Evolutionary conservation across 23 red algal species (phyloP).

Genomic region (Pyropia haitanensis): DNA sequence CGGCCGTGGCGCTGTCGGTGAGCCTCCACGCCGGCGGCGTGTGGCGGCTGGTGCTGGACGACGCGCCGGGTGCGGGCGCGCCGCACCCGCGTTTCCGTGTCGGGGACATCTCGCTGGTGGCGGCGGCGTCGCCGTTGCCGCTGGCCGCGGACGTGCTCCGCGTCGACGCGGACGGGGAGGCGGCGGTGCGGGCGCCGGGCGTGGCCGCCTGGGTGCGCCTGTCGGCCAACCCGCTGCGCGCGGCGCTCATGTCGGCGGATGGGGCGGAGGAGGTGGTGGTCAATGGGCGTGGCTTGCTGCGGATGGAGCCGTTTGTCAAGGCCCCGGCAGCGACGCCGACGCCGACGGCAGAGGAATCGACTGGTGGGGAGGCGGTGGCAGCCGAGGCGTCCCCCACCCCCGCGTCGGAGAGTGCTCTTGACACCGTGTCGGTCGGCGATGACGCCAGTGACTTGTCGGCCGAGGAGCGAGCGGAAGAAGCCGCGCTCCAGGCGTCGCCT

Average conservation of each 20-base stretch:
- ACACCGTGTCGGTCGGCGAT: conserved; percentile 4
- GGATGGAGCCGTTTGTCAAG: conserved; percentile 17
- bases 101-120: neutral
- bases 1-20: neutral
- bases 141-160: neutral
- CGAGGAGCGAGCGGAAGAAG: neutral
- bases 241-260: neutral
- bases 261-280: neutral
- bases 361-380: neutral
- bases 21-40: neutral
- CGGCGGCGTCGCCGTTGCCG: neutral
- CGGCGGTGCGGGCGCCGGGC: neutral
- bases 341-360: neutral
- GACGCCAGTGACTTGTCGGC: conserved; percentile 1
- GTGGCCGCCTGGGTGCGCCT: neutral
- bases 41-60: conserved; percentile 6
- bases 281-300: conserved; percentile 16
- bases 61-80: neutral
- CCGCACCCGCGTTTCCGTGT: neutral
- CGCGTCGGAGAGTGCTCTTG: neutral
- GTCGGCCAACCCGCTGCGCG: neutral
- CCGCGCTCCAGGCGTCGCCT: neutral
- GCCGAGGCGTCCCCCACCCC: neutral
- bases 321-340: conserved; percentile 15
- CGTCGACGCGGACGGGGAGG: neutral